Base-by-base conservation (phyloP, 140 eudicot genomes). In the Oenanthe javanica region DNA sequence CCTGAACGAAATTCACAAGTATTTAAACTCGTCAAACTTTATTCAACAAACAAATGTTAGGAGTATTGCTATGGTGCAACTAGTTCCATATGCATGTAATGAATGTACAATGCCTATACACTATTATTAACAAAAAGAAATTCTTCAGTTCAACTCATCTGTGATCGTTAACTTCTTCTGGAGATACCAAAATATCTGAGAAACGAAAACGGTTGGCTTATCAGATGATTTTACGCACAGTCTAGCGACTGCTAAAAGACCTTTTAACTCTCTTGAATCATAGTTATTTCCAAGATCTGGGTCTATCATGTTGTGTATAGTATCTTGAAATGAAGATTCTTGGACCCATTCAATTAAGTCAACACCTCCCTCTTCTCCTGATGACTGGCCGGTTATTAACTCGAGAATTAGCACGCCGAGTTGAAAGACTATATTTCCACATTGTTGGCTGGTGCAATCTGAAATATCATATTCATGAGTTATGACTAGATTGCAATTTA, bases 301-400 rank as follows among this genome's bases (percentile, higher is more conserved):
- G 91, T 93, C 96, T 5, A 93, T 87, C 96, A 93, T 91, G 79
- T 88, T 86, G 61, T 88, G 87, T 81, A 90, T 86, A 48, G 93
- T 89, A 51, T 84, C 47, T 8, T 84, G 84, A 66, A 88, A 85
- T 69, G 80, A 79, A 45, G 90, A 80, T 38, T 90, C 90, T 90
- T 86, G 89, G 52, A 93, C 90, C 98, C 96, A 93, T 82, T 91
- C 77, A 54, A 88, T 82, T 84, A 93, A 79, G 77, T 91, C 97
- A 0, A 83, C 78, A 54, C 96, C 87, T 25, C 89, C 91, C 25
- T 82, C 87, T 78, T 82, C 87, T 78, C 84, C 86, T 5, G 98
- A 91, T 13, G 93, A 89, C 59, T 93, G 98, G 72, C 98, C 98
- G 0, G 98, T 93, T 27, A 93, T 82, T 72, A 93, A 87, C 91